phyloP scores from a whole-genome alignment of 352 stramenopile genomes.

The Blastocystis sp. region DNA sequence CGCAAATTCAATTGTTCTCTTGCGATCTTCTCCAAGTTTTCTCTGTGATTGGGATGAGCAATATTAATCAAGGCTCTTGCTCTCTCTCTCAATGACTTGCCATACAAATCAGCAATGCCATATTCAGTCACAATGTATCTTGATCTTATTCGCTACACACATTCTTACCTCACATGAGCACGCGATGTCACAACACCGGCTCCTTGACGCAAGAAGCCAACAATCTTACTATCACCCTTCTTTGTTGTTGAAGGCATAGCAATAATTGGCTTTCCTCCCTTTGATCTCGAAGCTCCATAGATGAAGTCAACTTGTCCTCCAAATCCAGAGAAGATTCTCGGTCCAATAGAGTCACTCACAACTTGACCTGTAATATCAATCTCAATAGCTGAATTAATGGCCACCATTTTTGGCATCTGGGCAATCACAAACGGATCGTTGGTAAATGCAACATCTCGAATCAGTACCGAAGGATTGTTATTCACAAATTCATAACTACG shows the following conservation, averaged over 20 bases:
- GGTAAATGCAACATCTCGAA: slow-evolving; percentile 64
- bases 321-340: slow-evolving; percentile 67
- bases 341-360: slow-evolving; percentile 66
- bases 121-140: slow-evolving; percentile 69
- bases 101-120: slow-evolving; percentile 65
- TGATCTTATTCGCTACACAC: background rate
- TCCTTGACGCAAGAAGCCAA: slow-evolving; percentile 64
- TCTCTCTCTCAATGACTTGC: slow-evolving; percentile 65
- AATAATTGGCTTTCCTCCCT: slow-evolving; percentile 66
- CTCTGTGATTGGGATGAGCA: slow-evolving; percentile 67
- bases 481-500: slow-evolving; percentile 67
- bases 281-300: slow-evolving; percentile 64
- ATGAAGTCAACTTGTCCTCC: slow-evolving; percentile 69
- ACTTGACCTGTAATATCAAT: slow-evolving; percentile 68
- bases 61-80: slow-evolving; percentile 66
- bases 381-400: slow-evolving; percentile 67
- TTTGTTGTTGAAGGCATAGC: slow-evolving; percentile 66
- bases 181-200: slow-evolving; percentile 67
- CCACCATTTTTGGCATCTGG: slow-evolving; percentile 67
- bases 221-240: slow-evolving; percentile 66
- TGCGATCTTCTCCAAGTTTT: slow-evolving; percentile 61
- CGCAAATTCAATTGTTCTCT: background rate
- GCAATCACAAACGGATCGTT: slow-evolving; percentile 67
- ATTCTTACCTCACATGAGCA: slow-evolving; percentile 63
- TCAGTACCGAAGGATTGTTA: slow-evolving; percentile 66